phyloP scores from a whole-genome alignment of 2,329 filamentous ascomycete genomes.

The Pseudogymnoascus sp. region DNA sequence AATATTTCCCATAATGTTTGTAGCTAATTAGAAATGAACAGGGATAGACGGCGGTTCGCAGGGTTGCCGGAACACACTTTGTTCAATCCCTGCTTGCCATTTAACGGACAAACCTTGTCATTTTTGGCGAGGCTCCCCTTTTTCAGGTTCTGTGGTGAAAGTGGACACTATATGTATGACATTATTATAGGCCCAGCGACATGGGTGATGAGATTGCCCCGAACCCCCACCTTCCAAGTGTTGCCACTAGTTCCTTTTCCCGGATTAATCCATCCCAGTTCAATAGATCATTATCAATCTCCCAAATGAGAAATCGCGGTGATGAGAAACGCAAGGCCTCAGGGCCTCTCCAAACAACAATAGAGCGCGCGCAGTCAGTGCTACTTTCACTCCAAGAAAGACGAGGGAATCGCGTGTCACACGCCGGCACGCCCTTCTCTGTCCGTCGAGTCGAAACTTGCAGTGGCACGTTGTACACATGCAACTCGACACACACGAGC shows the following conservation, averaged over 20 bases:
- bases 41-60: not conserved
- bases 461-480: not conserved
- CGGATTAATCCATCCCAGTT: not conserved
- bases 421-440: not conserved
- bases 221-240: not conserved
- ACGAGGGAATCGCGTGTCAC: not conserved
- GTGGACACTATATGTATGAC: conserved; percentile 5
- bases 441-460: not conserved
- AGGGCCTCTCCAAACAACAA: not conserved
- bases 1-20: not conserved
- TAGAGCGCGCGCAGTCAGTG: not conserved
- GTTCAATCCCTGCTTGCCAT: not conserved
- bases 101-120: not conserved
- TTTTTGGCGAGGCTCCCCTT: not conserved
- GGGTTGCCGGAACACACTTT: not conserved
- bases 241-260: not conserved
- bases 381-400: not conserved
- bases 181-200: conserved; percentile 4
- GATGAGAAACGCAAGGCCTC: not conserved
- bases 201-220: conserved; percentile 4
- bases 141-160: not conserved
- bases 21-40: not conserved
- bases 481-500: not conserved
- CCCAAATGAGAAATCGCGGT: not conserved
- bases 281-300: not conserved